Conservation (phyloP, 1,284 basidiomycete species). For the Trichosporon sp. region DNA sequence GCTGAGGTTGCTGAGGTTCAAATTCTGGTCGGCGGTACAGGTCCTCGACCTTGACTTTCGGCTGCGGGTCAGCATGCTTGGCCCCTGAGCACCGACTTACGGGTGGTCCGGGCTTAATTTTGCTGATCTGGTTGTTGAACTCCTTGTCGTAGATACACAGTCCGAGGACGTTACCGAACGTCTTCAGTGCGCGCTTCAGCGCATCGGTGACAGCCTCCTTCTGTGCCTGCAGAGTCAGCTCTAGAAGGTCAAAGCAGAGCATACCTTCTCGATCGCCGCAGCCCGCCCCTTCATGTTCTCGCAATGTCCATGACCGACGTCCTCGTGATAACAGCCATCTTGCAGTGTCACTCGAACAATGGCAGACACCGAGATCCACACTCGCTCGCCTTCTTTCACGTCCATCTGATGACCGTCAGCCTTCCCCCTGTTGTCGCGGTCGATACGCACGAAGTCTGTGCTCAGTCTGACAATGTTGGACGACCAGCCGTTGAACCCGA, state of each 20-base stretch:
- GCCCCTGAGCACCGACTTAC: conserved; percentile 52
- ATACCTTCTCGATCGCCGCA: conserved; percentile 83
- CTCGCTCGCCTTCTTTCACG: conserved; percentile 61
- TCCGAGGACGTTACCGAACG: conserved; percentile 89
- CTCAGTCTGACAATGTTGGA: conserved; percentile 72
- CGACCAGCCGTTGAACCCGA: conserved; percentile 98
- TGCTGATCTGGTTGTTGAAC: conserved; percentile 75
- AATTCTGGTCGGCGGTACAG: conserved; percentile 75
- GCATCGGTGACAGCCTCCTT: conserved; percentile 97
- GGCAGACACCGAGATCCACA: conserved; percentile 73
- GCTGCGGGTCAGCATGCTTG: conserved; percentile 48
- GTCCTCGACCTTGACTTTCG: conserved; percentile 67
- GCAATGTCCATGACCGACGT: conserved; percentile 80
- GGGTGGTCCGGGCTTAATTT: conserved; percentile 67
- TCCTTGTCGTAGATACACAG: conserved; percentile 94
- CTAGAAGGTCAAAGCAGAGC: conserved; percentile 18
- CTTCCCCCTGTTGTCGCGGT: background rate
- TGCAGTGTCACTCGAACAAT: conserved; percentile 79
- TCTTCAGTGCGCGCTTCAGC: conserved; percentile 80
- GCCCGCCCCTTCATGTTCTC: conserved; percentile 84
- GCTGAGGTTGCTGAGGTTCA: conserved; percentile 42
- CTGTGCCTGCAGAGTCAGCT: conserved; percentile 66
- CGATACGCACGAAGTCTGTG: conserved; percentile 55
- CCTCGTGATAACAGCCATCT: conserved; percentile 87
- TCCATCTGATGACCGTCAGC: conserved; percentile 50